Base-by-base conservation (phyloP, 2,329 filamentous ascomycete genomes). In the Cucurbitaria berberidis region DNA sequence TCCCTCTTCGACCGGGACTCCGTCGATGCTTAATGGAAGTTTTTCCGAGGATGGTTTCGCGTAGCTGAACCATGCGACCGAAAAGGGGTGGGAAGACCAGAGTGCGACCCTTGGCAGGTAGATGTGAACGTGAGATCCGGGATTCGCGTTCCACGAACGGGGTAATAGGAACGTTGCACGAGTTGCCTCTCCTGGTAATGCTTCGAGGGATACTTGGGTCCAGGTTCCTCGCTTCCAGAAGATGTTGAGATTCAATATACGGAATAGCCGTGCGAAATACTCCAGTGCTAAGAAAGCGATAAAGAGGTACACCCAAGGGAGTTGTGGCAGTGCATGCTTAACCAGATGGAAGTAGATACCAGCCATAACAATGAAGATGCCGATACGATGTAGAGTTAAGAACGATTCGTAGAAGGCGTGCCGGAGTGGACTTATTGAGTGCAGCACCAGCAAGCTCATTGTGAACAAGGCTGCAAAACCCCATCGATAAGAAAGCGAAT, bases 381-480 rank as follows among this genome's bases (percentile, higher is more conserved):
- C 79, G 2, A 80, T 65, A 45, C 90, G 89, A 74, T 91, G 89
- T 24, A 89, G 63, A 39, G 87, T 76, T 70, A 91, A 86, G 80
- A 92, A 91, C 1, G 81, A 83, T 73, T 92, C 89, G 73, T 92
- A 92, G 66, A 88, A 90, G n/a, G 88, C 88, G 67, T 91, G 89
- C 51, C 89, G 82, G 13, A 90, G 74, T 46, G 87, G 81, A 45
- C 88, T 89, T 32, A 83, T 80, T 0, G 89, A 87, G 60, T 89
- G 87, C 41, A 90, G 74, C 27, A 82, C 71, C 45, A 91, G 81
- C 46, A 79, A 79, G 10, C 86, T 70, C 48, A 89, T 83, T 0
- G 85, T 82, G 50, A 79, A 73, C 9, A 82, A 84, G 76, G 84
- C 85, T 53, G 88, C 77, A 42, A 87, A 73, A 13, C 85, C 15